phyloP scores from a whole-genome alignment of 2,329 filamentous ascomycete species.

The Fusarium pseudoanthophilum region DNA sequence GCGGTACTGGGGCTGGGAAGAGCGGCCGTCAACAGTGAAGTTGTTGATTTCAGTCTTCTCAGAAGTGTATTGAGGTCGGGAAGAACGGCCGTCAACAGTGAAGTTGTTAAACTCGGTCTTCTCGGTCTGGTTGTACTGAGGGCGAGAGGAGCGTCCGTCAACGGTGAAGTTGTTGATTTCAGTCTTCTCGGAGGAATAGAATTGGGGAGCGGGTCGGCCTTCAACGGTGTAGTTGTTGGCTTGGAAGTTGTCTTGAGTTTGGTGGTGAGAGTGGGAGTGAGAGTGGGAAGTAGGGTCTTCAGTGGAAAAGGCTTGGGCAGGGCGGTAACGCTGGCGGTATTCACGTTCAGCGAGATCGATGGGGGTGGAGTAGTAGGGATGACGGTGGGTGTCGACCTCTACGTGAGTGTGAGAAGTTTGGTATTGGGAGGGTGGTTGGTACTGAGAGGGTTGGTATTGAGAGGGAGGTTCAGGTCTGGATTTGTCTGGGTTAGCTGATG shows the following conservation, averaged over 20 bases:
- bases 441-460: constrained; percentile 56
- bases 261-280: constrained; percentile 50
- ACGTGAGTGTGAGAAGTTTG: constrained; percentile 68
- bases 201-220: constrained; percentile 37
- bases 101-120: constrained; percentile 32
- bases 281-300: constrained; percentile 50
- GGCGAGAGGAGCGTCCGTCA: constrained; percentile 37
- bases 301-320: constrained; percentile 52
- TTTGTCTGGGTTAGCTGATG: constrained; percentile 47
- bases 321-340: constrained; percentile 71
- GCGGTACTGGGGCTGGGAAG: constrained; percentile 36
- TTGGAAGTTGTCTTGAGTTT: constrained; percentile 35
- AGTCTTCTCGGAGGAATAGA: constrained; percentile 39
- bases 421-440: constrained; percentile 57
- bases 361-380: constrained; percentile 60
- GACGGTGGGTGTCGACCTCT: constrained; percentile 68
- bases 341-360: constrained; percentile 74
- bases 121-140: constrained; percentile 29
- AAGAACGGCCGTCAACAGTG: constrained; percentile 31
- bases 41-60: constrained; percentile 46
- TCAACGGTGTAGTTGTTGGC: constrained; percentile 42
- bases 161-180: constrained; percentile 47
- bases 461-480: constrained; percentile 51
- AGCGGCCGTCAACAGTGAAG: constrained; percentile 45
- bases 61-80: constrained; percentile 34